Conservation (phyloP, 768 basidiomycete genomes). For the Boletus rubescentipes region DNA sequence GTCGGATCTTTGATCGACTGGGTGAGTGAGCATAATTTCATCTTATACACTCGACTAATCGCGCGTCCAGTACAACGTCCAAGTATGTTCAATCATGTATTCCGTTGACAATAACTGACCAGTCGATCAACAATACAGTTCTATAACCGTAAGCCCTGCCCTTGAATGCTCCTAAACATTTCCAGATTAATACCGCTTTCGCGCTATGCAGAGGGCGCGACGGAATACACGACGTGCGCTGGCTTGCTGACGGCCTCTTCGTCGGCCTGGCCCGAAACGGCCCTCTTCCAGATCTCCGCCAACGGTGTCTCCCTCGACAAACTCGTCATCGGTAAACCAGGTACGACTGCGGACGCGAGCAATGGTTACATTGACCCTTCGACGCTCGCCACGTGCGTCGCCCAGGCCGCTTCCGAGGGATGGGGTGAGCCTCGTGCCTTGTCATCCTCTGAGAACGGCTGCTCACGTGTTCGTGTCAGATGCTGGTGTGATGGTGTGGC, state of each 20-base stretch:
- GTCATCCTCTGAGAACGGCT: neutral
- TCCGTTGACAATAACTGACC: constrained; percentile 2
- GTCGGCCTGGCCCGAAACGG: constrained; percentile 57
- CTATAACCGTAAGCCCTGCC: constrained; percentile 27
- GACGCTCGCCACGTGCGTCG: constrained; percentile 57
- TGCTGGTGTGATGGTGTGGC: constrained; percentile 44
- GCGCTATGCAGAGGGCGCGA: constrained; percentile 47
- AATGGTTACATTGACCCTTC: constrained; percentile 59
- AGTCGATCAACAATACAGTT: constrained; percentile 13
- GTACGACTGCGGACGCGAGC: constrained; percentile 38
- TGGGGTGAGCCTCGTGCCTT: constrained; percentile 53
- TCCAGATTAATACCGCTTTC: neutral
- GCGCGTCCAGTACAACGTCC: constrained; percentile 35
- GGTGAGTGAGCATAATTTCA: constrained; percentile 24
- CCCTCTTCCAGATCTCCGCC: constrained; percentile 54
- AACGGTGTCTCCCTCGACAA: constrained; percentile 47
- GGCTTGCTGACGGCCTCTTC: constrained; percentile 61
- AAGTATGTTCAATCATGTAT: constrained; percentile 25
- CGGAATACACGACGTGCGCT: constrained; percentile 63
- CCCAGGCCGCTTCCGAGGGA: constrained; percentile 57
- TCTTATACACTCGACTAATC: neutral
- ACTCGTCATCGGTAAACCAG: constrained; percentile 58
- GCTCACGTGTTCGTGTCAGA: constrained; percentile 20
- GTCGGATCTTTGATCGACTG: constrained; percentile 48
- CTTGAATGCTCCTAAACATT: neutral